Conservation (phyloP, 345 rosid genomes). For the Eucalyptus urophylla region DNA sequence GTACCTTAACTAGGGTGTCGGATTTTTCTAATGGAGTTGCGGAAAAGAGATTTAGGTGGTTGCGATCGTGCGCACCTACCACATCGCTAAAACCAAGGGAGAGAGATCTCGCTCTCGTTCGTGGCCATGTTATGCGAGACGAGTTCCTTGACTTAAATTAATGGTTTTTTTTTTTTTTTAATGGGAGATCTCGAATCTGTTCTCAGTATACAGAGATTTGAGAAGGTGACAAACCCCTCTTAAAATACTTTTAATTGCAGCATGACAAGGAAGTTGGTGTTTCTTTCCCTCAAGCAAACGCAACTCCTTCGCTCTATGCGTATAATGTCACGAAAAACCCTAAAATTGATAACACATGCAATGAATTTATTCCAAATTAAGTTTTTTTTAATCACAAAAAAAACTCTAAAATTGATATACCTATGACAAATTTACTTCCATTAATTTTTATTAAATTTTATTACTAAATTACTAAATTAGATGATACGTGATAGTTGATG, state of each 20-base stretch:
- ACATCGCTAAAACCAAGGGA: background rate
- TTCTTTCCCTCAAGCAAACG: background rate
- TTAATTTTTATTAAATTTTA: no score
- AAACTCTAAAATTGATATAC: no score
- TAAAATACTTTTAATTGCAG: background rate
- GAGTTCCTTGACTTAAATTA: background rate
- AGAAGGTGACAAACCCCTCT: background rate
- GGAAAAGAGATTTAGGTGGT: background rate
- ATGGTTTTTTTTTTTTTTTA: background rate
- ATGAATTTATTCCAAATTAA: no score
- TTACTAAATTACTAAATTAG: rapidly evolving
- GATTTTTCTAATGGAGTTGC: background rate
- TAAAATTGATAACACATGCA: no score
- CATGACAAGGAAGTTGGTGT: background rate
- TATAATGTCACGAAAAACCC: no score
- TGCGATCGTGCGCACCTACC: background rate
- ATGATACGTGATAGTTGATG: no score
- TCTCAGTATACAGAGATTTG: background rate
- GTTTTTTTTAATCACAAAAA: no score
- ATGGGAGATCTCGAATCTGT: background rate
- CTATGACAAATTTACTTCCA: rapidly evolving
- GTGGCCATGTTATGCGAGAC: background rate
- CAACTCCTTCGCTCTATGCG: background rate
- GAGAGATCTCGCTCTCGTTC: background rate
- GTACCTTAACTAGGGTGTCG: background rate